These are phyloP conservation scores for Sphaerulina vaccinii DNA, from an alignment of 2,329 filamentous ascomycete genomes.

Conservation along the genomic window DNA sequence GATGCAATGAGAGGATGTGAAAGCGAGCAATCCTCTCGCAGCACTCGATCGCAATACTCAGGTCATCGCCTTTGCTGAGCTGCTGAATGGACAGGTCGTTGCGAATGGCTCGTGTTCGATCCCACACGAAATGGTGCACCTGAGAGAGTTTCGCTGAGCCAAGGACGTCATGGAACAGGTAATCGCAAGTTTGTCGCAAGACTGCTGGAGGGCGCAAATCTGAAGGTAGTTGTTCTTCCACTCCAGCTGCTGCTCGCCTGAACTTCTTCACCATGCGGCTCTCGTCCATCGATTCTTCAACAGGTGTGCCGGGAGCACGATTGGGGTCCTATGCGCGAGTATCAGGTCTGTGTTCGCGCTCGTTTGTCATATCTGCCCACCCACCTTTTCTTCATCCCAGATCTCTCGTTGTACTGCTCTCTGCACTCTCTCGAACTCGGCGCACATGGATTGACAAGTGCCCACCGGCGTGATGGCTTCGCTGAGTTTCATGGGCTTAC, in stretches of 20 bases:
- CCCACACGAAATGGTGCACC: slow-evolving; percentile 66
- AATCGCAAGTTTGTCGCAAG: slow-evolving; percentile 46
- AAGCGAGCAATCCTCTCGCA: slow-evolving; percentile 64
- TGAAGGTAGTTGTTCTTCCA: slow-evolving; percentile 62
- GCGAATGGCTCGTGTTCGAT: slow-evolving; percentile 62
- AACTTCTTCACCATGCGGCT: slow-evolving; percentile 64
- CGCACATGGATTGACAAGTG: slow-evolving; percentile 63
- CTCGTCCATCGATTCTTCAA: slow-evolving; percentile 46
- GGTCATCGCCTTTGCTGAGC: slow-evolving; percentile 55
- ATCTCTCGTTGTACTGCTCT: slow-evolving; percentile 63
- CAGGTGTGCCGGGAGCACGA: slow-evolving; percentile 26
- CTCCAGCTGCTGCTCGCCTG: slow-evolving; percentile 60
- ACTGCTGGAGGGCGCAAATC: slow-evolving; percentile 59
- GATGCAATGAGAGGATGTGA: slow-evolving; percentile 61
- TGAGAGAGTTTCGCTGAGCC: slow-evolving; percentile 50
- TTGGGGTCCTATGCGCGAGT: slow-evolving; percentile 35
- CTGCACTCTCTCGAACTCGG: slow-evolving; percentile 62
- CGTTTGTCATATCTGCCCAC: slow-evolving; percentile 22
- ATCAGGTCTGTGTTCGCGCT: slow-evolving; percentile 25
- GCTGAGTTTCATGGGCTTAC: slow-evolving; percentile 58
- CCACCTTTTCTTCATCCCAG: slow-evolving; percentile 59
- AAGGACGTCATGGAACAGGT: slow-evolving; percentile 50
- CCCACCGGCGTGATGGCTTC: slow-evolving; percentile 63
- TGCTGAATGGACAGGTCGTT: slow-evolving; percentile 66
- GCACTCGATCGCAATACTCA: slow-evolving; percentile 58